Conservation (phyloP, 2,329 filamentous ascomycete species). For the Ophiostoma ulmi region DNA sequence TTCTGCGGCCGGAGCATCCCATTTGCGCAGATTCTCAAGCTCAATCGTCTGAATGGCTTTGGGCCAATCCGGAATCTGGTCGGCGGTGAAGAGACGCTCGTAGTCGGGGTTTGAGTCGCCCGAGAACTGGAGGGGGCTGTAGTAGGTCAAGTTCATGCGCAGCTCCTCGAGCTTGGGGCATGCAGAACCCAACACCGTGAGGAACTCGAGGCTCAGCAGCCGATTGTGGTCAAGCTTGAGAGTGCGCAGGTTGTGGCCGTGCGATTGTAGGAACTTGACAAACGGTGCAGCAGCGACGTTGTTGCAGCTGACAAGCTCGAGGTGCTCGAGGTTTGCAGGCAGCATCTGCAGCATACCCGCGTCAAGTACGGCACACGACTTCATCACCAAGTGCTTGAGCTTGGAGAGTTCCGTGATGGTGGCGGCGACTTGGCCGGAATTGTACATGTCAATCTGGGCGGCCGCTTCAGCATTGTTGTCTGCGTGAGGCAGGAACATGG, state of each 20-base stretch:
- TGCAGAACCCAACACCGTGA: conserved; percentile 57
- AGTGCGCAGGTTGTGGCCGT: conserved; percentile 62
- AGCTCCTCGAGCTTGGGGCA: conserved; percentile 69
- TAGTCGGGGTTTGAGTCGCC: conserved; percentile 73
- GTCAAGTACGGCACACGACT: conserved; percentile 69
- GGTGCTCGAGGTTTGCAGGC: conserved; percentile 58
- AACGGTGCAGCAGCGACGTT: conserved; percentile 65
- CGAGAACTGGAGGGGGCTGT: conserved; percentile 61
- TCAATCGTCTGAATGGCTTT: conserved; percentile 64
- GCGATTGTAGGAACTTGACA: conserved; percentile 57
- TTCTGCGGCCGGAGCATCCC: conserved; percentile 63
- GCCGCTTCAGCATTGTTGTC: background rate
- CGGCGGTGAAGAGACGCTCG: conserved; percentile 57
- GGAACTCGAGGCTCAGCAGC: conserved; percentile 68
- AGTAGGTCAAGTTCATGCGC: conserved; percentile 74
- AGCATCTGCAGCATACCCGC: conserved; percentile 62
- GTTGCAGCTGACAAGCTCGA: conserved; percentile 76
- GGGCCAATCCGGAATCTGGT: conserved; percentile 75
- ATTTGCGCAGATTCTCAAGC: conserved; percentile 71
- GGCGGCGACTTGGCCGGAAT: conserved; percentile 40
- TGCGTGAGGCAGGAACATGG: conserved; percentile 41
- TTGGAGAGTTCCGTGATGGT: conserved; percentile 51
- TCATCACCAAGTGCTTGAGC: conserved; percentile 64
- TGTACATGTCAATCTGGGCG: background rate
- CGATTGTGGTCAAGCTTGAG: conserved; percentile 75